Evolutionary conservation across 2,329 filamentous ascomycete genomes (phyloP), one percentile per base, ranked within the genome.

Genomic region (Colletotrichum lentis): DNA sequence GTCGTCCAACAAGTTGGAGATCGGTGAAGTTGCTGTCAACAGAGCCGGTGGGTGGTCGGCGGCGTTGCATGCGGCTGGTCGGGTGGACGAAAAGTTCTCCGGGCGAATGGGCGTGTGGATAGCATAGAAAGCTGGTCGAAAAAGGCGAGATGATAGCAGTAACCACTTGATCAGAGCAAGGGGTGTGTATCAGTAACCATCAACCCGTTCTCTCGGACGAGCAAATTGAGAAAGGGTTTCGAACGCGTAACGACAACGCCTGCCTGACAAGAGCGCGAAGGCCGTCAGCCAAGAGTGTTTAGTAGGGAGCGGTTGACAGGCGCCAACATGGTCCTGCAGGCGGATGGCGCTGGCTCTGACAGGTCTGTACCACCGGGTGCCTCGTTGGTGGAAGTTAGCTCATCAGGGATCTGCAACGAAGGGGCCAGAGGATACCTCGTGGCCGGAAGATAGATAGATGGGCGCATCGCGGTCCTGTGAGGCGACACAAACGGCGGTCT

Each of bases 401-500:
- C 65, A 59, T 68, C 54, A 59, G 35, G n/a, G 43, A 44, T 43
- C 16, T 65, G 65, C 39, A 50, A 41, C 16, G 22, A 27, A 37
- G 24, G 41, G 7, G n/a, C 8, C 5, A n/a, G 44, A 7, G 54
- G 22, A 47, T 53, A 27, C 60, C 53, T 58, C 39, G 53, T 53
- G 39, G 53, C 22, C 14, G 35, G 27, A 31, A 63, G 54, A 43
- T 20, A 20, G 57, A 35, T n/a, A 44, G 24, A 16, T 31, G 27
- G 7, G 27, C 27, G 27, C 27, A 31, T 14, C n/a, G 27, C 27
- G 7, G 7, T 31, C 27, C 27, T 31, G 2, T 31, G 27, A 31
- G 27, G 8, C 27, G 35, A 56, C 61, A 39, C 43, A 46, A 57
- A 37, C 44, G 52, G 58, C 52, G 52, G 58, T 63, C 52, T 56